A percentile compares a stretch with the other conserved stretches of the same genome.
These are phyloP conservation scores for Platanus orientalis DNA, from an alignment of 164 flowering plant genomes.

Conservation along the genomic window DNA sequence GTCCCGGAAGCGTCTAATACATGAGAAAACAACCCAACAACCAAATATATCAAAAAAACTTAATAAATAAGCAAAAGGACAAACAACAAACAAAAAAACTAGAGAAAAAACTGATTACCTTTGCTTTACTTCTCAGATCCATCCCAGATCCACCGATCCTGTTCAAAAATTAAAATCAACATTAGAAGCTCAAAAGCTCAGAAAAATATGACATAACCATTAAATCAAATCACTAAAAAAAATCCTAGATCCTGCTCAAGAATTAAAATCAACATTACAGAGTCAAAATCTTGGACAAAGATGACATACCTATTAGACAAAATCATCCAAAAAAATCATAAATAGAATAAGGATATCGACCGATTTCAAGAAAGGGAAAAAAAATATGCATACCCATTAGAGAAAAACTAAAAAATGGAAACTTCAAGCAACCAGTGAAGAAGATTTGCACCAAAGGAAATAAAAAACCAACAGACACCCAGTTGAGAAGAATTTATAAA, in stretches of 20 bases:
- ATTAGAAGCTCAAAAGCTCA: background rate
- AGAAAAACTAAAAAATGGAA: background rate
- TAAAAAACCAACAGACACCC: too few species aligned
- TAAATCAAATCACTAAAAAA: background rate
- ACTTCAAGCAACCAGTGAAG: background rate
- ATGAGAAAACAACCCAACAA: background rate
- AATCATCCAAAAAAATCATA: background rate
- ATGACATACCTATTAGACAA: background rate
- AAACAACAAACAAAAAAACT: background rate
- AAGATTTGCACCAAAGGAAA: too few species aligned
- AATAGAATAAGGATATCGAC: too few species aligned
- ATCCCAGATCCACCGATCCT: conserved; percentile 56
- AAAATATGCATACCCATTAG: background rate
- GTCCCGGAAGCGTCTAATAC: conserved; percentile 20
- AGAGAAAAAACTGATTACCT: conserved; percentile 20
- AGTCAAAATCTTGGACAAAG: too few species aligned
- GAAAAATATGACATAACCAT: background rate
- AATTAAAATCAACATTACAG: too few species aligned
- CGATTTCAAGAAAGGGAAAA: background rate
- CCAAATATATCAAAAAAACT: background rate
- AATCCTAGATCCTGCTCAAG: too few species aligned
- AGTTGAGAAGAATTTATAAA: too few species aligned
- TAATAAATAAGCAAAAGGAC: background rate
- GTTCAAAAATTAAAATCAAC: background rate
- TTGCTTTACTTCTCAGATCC: conserved; percentile 57